phyloP scores from a whole-genome alignment of 2,329 filamentous ascomycete species.

The Davidsoniella eucalypti region DNA sequence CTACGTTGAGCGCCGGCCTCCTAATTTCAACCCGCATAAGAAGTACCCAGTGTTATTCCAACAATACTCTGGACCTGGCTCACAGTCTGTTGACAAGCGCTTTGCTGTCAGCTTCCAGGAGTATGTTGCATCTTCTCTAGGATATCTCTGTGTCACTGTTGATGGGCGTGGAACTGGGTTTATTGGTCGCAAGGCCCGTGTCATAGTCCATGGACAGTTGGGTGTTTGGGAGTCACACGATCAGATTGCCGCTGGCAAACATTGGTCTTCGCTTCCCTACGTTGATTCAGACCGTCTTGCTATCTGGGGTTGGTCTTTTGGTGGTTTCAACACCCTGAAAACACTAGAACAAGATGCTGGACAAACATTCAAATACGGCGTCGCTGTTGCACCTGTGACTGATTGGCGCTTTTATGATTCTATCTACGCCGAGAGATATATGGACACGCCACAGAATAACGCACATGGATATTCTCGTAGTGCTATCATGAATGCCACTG shows the following conservation, averaged over 20 bases:
- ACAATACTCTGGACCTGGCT: constrained; percentile 89
- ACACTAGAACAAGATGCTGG: constrained; percentile 84
- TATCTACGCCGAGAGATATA: constrained; percentile 91
- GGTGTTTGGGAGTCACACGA: constrained; percentile 75
- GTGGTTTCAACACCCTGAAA: constrained; percentile 89
- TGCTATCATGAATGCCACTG: constrained; percentile 56
- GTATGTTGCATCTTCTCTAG: constrained; percentile 69
- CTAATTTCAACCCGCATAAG: constrained; percentile 69
- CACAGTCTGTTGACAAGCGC: constrained; percentile 65
- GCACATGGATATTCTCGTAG: constrained; percentile 57
- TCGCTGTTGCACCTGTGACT: constrained; percentile 96
- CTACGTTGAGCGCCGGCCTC: constrained; percentile 70
- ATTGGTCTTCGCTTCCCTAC: constrained; percentile 67
- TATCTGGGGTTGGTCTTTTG: constrained; percentile 98
- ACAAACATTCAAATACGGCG: constrained; percentile 82
- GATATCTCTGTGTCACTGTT: constrained; percentile 88
- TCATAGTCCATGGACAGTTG: constrained; percentile 66
- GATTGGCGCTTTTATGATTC: constrained; percentile 95
- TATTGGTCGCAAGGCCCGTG: constrained; percentile 69
- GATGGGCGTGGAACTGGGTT: constrained; percentile 88
- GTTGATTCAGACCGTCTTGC: constrained; percentile 69
- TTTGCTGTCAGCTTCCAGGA: constrained; percentile 82
- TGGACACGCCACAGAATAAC: constrained; percentile 86
- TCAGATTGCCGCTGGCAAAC: constrained; percentile 78
- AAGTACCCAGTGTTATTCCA: constrained; percentile 90